Evolutionary conservation across 768 basidiomycete species (phyloP).

Genomic region (Leccinum boreale): DNA sequence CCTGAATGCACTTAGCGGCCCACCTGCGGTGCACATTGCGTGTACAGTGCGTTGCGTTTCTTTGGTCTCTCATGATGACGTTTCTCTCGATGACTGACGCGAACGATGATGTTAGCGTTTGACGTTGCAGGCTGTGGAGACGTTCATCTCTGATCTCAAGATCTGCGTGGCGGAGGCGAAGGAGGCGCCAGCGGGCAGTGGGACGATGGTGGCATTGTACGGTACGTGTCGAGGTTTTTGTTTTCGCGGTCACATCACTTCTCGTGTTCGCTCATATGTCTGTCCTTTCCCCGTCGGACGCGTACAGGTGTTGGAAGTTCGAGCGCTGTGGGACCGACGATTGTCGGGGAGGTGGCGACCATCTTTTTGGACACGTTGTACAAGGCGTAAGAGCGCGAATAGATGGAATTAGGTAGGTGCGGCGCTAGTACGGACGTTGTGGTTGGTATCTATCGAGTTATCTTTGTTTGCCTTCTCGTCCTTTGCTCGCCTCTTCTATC

Average conservation of each 20-base stretch:
- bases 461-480: neutral
- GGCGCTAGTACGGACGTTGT: neutral
- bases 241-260: neutral
- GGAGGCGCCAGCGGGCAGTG: conserved; percentile 57
- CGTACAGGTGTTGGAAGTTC: conserved; percentile 73
- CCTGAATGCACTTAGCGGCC: conserved; percentile 76
- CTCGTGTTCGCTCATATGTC: neutral
- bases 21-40: conserved; percentile 88
- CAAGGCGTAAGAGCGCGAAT: conserved; percentile 52
- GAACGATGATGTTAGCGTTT: conserved; percentile 49
- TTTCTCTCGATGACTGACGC: neutral
- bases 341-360: conserved; percentile 76
- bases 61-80: no score
- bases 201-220: conserved; percentile 89
- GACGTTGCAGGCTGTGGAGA: conserved; percentile 73
- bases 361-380: conserved; percentile 81
- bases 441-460: neutral
- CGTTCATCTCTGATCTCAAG: conserved; percentile 81
- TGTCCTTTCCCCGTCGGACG: neutral
- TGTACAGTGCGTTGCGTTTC: conserved; percentile 64
- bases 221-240: conserved; percentile 47
- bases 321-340: conserved; percentile 74
- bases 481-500: no score
- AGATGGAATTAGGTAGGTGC: no score
- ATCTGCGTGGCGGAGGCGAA: conserved; percentile 73